A percentile compares a stretch with the other conserved stretches of the same genome.
phyloP scores from a whole-genome alignment of 2,329 filamentous ascomycete genomes.

The Colletotrichum tropicicola region DNA sequence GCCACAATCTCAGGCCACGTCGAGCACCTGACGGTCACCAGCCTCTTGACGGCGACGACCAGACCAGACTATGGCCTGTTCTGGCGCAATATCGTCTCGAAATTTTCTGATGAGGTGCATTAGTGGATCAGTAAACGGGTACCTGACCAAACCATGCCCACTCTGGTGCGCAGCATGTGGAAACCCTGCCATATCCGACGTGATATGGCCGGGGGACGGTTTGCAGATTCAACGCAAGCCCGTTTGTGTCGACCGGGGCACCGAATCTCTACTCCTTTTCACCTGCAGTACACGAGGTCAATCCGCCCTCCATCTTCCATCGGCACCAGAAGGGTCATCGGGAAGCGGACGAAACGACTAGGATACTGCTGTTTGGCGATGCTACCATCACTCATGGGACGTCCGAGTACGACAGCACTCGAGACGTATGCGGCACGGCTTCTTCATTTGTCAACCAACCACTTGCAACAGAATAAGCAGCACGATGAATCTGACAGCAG shows the following conservation, averaged over 20 bases:
- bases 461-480: not conserved
- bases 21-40: not conserved
- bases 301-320: not conserved
- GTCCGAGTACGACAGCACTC: not conserved
- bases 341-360: not conserved
- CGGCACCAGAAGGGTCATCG: not conserved
- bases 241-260: constrained; percentile 18
- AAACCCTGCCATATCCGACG: constrained; percentile 24
- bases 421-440: not conserved
- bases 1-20: not conserved
- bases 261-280: constrained; percentile 19
- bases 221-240: constrained; percentile 12
- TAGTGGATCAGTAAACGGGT: constrained; percentile 30
- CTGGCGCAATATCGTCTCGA: constrained; percentile 23
- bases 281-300: constrained; percentile 6
- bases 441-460: not conserved
- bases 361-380: not conserved
- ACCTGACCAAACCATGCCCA: constrained; percentile 26
- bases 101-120: constrained; percentile 30
- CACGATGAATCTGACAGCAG: constrained; percentile 1
- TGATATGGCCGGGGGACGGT: constrained; percentile 23
- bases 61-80: constrained; percentile 16
- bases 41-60: not conserved
- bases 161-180: constrained; percentile 23
- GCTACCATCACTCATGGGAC: not conserved